These are phyloP conservation scores for Lophium mytilinum DNA, from an alignment of 495 filamentous ascomycete genomes.

Conservation along the genomic window DNA sequence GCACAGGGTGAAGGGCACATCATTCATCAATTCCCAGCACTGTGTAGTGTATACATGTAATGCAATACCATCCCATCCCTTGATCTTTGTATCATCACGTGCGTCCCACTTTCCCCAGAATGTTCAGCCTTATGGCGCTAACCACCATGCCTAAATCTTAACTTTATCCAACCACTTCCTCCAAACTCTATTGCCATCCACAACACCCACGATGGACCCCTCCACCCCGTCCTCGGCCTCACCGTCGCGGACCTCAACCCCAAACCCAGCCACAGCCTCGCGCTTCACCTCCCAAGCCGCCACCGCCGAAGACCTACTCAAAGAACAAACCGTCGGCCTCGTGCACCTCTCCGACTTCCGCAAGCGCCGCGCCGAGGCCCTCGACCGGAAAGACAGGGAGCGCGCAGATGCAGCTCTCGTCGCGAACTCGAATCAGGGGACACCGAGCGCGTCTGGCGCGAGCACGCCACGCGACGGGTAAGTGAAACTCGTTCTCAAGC, in stretches of 20 bases:
- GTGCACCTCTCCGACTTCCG: slow-evolving; percentile 91
- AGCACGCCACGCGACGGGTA: slow-evolving; percentile 49
- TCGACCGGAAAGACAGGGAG: slow-evolving; percentile 84
- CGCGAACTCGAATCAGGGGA: slow-evolving; percentile 35
- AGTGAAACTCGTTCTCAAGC: slow-evolving; percentile 8
- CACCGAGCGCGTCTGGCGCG: slow-evolving; percentile 40
- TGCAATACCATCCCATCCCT: too few relatives aligned
- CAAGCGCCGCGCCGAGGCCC: slow-evolving; percentile 88
- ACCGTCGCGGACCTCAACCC: slow-evolving; percentile 40
- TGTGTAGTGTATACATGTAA: too few relatives aligned
- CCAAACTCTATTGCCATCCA: too few relatives aligned
- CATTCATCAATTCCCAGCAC: too few relatives aligned
- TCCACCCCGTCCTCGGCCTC: slow-evolving; percentile 23
- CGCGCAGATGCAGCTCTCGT: slow-evolving; percentile 44
- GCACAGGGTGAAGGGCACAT: too few relatives aligned
- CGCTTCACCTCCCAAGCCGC: slow-evolving; percentile 73
- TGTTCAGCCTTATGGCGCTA: too few relatives aligned
- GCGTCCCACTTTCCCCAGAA: too few relatives aligned
- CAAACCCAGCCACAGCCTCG: slow-evolving; percentile 34
- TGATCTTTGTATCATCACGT: too few relatives aligned
- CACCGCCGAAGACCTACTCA: slow-evolving; percentile 84
- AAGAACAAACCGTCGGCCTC: slow-evolving; percentile 85
- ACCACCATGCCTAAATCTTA: too few relatives aligned
- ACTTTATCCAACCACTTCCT: too few relatives aligned
- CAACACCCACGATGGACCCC: slow-evolving; percentile 10